Evolutionary conservation across 1,284 basidiomycete genomes (phyloP), one percentile per base, ranked within the genome.

Genomic region (Spongiforma sp.): DNA sequence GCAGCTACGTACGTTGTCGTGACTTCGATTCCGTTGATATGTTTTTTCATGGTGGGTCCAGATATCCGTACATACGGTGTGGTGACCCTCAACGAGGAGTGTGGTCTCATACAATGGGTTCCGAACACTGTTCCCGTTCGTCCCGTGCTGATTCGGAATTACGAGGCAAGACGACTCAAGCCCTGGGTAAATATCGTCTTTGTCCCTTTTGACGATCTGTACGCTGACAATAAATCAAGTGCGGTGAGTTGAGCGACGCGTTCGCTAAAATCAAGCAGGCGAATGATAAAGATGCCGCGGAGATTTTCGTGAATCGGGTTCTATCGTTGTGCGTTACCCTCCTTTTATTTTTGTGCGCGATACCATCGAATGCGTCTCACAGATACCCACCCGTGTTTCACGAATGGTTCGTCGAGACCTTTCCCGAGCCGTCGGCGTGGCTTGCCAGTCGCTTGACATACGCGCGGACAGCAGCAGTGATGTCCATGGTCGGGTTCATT

Each of bases 401-500:
- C 73, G 94, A 98, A 69, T 99, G 98, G 97, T 99, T 99, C 78
- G 80, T 98, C 53, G 92, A 94, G 71, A 96, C 93, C 0, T 99
- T 99, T 81, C 96, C 98, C 0, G 98, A 99, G 73, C 97, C 98
- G 0, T 91, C 93, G 0, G 93, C 94, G 0, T 99, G 98, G 98
- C 84, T 99, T 34, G 88, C 91, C 4, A 94, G 93, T 74, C 89
- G 98, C 32, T 81, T 95, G 65, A 86, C 90, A 4, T 99, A 97
- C 75, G 91, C 89, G 19, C 86, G 97, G 52, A 99, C 98, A 0
- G 86, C 93, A 0, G 98, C 98, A 0, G 98, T 99, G 57, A 99
- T 99, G 93, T 98, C 94, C 5, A 99, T 99, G 93, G 95, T 99
- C 32, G 98, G 98, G 26, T 98, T 94, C 71, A 97, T 99, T 39